Base-by-base conservation (phyloP, 2,329 filamentous ascomycete species). In the Xylariaceae sp. region DNA sequence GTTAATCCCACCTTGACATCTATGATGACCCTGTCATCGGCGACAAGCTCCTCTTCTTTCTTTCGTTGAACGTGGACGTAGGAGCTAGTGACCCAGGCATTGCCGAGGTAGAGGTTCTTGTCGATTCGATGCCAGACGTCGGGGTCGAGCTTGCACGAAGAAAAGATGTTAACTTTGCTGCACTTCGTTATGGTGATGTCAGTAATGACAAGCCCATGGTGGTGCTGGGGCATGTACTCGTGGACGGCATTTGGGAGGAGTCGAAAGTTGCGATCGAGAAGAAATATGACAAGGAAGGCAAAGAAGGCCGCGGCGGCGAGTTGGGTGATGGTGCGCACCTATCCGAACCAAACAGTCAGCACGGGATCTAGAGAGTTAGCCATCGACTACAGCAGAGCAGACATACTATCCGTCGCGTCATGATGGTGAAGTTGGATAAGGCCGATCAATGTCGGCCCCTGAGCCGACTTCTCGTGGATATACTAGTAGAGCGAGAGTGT, bases 231-330 rank as follows among this genome's bases (percentile, higher is more conserved):
- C 66, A 96, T 85, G 72, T 93, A 90, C 70, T 85, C 88, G 78
- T 97, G 92, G 63, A 97, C 88, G 55, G 88, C 84, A 66, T 86
- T 85, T 35, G 92, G 92, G 29, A 97, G 84, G 55, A 97, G 88
- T 63, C 89, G 84, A 77, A 94, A 96, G 70, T 88, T 90, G 68
- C 87, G 89, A 75, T 97, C 92, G 77, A 96, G 86, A 71, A 96
- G 81, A 72, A 93, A 85, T 61, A 92, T 74, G 65, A 93, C 74
- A 64, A 92, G 69, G 62, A 93, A 77, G 62, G 88, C 83, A 67
- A 91, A 77, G 62, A 82, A 70, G 50, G 83, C 78, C 52, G 91
- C 79, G 52, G 84, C 78, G 60, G 81, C 78, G 68, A 94, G 84
- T 81, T 97, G 91, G 69, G 88, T 78, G 67, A 88, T 83, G 60